These are phyloP conservation scores for Scheffersomyces insectosa DNA, from an alignment of 1,139 yeast species.

Conservation along the genomic window DNA sequence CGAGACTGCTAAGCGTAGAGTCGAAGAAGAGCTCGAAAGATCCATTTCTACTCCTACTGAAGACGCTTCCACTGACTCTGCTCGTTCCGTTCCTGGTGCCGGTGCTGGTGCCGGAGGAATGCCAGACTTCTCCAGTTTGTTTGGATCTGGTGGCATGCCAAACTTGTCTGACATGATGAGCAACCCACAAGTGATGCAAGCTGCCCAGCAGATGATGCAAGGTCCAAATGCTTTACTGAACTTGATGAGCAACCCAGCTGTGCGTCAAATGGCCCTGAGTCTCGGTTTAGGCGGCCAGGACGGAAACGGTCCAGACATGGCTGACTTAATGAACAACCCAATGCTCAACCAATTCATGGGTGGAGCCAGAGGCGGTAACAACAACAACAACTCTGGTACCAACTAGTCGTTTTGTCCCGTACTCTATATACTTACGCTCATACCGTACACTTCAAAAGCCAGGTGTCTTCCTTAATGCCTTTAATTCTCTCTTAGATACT, in stretches of 20 bases:
- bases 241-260: slow-evolving; percentile 78
- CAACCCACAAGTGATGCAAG: slow-evolving; percentile 89
- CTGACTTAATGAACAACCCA: slow-evolving; percentile 79
- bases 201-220: slow-evolving; percentile 91
- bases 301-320: slow-evolving; percentile 54
- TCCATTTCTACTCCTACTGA: slow-evolving; percentile 32
- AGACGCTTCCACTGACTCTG: slow-evolving; percentile 23
- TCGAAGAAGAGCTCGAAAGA: slow-evolving; percentile 67
- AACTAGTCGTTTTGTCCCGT: neutral
- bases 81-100: slow-evolving; percentile 16
- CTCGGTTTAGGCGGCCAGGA: slow-evolving; percentile 62
- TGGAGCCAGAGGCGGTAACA: slow-evolving; percentile 11
- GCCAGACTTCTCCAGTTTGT: slow-evolving; percentile 68
- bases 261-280: slow-evolving; percentile 74
- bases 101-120: slow-evolving; percentile 59
- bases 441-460: too few species aligned
- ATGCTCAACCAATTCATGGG: slow-evolving; percentile 64
- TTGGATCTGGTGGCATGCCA: slow-evolving; percentile 67
- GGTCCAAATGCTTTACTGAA: slow-evolving; percentile 79
- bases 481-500: too few species aligned
- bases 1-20: slow-evolving; percentile 88
- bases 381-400: neutral
- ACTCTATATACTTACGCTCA: too few species aligned
- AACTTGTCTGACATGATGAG: slow-evolving; percentile 62
- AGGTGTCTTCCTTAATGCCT: too few species aligned